Percentiles rank a stretch among this genome's conserved stretches.
phyloP scores from a whole-genome alignment of 2,329 filamentous ascomycete genomes.

The Cladophialophora chaetospira region DNA sequence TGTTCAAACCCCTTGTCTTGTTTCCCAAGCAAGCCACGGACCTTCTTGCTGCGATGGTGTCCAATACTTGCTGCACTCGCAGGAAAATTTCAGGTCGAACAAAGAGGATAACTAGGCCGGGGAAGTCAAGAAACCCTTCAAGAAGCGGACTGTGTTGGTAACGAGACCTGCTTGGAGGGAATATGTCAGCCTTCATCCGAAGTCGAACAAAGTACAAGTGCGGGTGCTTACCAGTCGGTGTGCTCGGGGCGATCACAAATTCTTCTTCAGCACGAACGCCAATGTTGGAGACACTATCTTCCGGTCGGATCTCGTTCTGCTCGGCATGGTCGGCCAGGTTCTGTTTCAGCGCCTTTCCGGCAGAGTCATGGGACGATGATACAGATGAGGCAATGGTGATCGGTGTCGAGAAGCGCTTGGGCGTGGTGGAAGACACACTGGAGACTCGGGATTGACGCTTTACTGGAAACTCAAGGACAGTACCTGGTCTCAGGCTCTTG shows the following conservation, averaged over 20 bases:
- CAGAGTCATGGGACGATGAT: background rate
- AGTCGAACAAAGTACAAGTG: too few species aligned
- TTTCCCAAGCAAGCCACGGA: too few species aligned
- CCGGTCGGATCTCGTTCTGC: slow-evolving; percentile 6
- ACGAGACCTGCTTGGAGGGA: background rate
- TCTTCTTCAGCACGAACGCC: background rate
- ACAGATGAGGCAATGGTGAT: background rate
- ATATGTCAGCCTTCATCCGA: background rate
- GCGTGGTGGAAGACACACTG: background rate
- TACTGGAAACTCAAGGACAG: background rate
- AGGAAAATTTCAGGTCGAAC: background rate
- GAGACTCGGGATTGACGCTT: background rate
- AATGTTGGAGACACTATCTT: slow-evolving; percentile 13
- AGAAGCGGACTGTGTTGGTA: slow-evolving; percentile 1
- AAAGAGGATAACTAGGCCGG: background rate
- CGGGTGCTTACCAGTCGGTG: background rate
- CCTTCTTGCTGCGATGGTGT: too few species aligned
- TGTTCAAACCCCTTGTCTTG: too few species aligned
- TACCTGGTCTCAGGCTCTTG: slow-evolving; percentile 2
- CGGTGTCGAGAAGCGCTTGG: background rate
- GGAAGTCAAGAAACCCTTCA: slow-evolving; percentile 12
- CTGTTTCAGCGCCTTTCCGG: slow-evolving; percentile 10
- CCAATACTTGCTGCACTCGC: too few species aligned
- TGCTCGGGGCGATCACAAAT: background rate
- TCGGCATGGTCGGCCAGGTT: background rate